Percentiles rank a stretch among this genome's conserved stretches.
Conservation (phyloP, 805 yeast genomes). For the Wickerhamiella nectarea region DNA sequence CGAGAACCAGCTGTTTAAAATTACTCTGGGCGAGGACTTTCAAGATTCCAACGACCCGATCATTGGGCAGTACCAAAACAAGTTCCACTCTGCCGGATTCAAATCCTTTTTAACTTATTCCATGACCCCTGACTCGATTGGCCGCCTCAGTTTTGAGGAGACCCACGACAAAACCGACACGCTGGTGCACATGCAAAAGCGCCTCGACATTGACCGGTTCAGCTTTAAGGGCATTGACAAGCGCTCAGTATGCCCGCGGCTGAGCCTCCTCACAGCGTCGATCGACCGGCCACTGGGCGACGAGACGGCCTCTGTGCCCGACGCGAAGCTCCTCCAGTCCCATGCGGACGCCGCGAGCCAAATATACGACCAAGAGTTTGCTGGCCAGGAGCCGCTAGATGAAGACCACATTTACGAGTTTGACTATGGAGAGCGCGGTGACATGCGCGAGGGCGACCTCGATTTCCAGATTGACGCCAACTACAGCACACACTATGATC, state of each 20-base stretch:
- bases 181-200: not conserved
- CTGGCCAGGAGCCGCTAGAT: no score
- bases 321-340: no score
- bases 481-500: no score
- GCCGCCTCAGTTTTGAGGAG: not conserved
- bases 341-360: no score
- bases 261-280: not conserved
- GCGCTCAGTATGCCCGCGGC: not conserved
- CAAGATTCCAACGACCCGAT: not conserved
- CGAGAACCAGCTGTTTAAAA: no score
- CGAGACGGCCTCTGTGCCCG: no score
- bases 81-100: not conserved
- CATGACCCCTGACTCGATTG: not conserved
- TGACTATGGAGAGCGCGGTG: no score
- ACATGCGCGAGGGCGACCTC: no score
- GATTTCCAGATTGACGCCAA: no score
- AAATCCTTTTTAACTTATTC: not conserved
- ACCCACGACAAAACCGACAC: no score
- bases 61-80: not conserved
- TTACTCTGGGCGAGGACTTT: not conserved
- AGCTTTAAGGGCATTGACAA: not conserved
- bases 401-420: no score
- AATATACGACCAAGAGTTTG: no score
- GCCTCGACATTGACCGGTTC: not conserved
- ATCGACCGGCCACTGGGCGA: not conserved